phyloP scores from a whole-genome alignment of 2,329 filamentous ascomycete genomes.

The Penicillium sp. region DNA sequence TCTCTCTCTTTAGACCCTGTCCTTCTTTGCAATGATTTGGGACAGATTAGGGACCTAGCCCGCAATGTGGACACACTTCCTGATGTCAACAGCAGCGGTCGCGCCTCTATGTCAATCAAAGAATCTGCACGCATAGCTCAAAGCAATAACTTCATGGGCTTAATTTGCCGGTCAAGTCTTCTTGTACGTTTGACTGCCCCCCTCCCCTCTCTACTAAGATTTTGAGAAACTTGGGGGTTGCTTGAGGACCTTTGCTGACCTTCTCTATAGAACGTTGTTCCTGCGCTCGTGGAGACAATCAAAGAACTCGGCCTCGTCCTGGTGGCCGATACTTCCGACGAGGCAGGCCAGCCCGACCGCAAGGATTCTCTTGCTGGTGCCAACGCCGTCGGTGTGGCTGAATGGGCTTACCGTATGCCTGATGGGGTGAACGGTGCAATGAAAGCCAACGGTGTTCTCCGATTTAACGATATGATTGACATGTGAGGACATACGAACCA shows the following conservation, averaged over 20 bases:
- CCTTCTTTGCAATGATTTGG: slow-evolving; percentile 90
- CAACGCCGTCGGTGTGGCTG: slow-evolving; percentile 33
- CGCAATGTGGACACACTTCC: slow-evolving; percentile 39
- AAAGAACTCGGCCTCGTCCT: slow-evolving; percentile 92
- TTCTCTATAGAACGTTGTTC: slow-evolving; percentile 74
- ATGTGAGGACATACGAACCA: slow-evolving; percentile 44
- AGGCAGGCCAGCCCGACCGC: slow-evolving; percentile 36
- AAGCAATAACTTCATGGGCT: slow-evolving; percentile 96
- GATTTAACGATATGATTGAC: slow-evolving; percentile 91
- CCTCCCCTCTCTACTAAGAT: background rate
- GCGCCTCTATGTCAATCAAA: slow-evolving; percentile 82
- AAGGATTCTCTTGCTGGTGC: slow-evolving; percentile 21
- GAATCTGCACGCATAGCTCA: slow-evolving; percentile 91
- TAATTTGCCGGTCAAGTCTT: slow-evolving; percentile 85
- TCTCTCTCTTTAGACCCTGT: slow-evolving; percentile 66
- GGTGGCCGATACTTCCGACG: slow-evolving; percentile 79
- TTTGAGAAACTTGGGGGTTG: background rate
- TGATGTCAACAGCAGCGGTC: slow-evolving; percentile 61
- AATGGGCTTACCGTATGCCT: slow-evolving; percentile 58
- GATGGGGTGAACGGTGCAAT: slow-evolving; percentile 86
- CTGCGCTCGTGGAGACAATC: slow-evolving; percentile 86
- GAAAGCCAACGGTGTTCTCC: slow-evolving; percentile 80
- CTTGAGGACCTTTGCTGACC: slow-evolving; percentile 14
- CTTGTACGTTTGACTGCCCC: slow-evolving; percentile 60
- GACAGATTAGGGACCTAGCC: slow-evolving; percentile 49